Evolutionary conservation across 2,329 filamentous ascomycete genomes (phyloP).

Genomic region (Penicillium freii): DNA sequence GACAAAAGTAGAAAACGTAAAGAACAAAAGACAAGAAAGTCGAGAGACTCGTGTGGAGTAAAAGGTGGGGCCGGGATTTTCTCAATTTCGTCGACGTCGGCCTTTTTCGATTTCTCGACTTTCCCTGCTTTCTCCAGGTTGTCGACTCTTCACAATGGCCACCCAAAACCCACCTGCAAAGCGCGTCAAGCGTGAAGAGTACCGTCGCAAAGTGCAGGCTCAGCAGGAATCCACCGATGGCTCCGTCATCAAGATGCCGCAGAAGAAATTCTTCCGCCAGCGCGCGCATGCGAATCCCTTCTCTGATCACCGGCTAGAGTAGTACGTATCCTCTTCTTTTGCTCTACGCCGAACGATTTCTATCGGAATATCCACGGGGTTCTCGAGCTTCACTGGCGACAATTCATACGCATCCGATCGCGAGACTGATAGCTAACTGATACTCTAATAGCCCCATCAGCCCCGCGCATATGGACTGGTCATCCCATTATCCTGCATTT

Average conservation of each 20-base stretch:
- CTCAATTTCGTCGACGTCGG: conserved; percentile 4
- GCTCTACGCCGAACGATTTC: accelerated
- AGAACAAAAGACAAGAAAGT: not conserved
- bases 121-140: not conserved
- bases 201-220: conserved; percentile 45
- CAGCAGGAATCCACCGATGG: conserved; percentile 22
- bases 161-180: conserved; percentile 50
- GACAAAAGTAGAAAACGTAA: not conserved
- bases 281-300: conserved; percentile 97
- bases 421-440: conserved; percentile 3
- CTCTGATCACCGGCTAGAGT: conserved; percentile 84
- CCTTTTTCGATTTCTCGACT: conserved; percentile 9
- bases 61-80: conserved; percentile 14
- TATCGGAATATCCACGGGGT: too few relatives aligned
- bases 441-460: conserved; percentile 63
- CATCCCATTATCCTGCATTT: conserved; percentile 75
- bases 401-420: not conserved
- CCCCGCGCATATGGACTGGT: conserved; percentile 90
- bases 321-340: conserved; percentile 58
- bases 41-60: conserved; percentile 3
- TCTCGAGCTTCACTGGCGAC: not conserved
- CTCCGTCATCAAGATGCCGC: conserved; percentile 63
- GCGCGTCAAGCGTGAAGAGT: conserved; percentile 64
- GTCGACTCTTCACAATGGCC: conserved; percentile 15
- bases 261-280: conserved; percentile 96